These are phyloP conservation scores for Penicillium chermesinum DNA, from an alignment of 495 filamentous ascomycete genomes.

Conservation along the genomic window DNA sequence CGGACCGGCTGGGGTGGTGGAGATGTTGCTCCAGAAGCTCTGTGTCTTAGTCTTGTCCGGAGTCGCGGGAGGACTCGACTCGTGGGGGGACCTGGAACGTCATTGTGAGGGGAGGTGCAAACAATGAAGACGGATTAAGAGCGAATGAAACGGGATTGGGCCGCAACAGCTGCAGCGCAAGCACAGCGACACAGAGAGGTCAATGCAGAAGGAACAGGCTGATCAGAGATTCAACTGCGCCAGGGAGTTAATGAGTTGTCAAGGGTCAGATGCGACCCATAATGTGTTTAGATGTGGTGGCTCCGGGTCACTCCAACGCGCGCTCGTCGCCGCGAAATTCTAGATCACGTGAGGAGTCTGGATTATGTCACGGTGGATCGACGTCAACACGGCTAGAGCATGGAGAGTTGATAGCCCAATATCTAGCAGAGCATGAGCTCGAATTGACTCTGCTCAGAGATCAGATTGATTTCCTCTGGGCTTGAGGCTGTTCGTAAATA, in stretches of 20 bases:
- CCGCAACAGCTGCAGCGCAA: conserved; percentile 19
- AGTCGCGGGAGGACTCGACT: conserved; percentile 36
- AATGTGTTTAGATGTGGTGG: conserved; percentile 2
- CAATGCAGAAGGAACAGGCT: background rate
- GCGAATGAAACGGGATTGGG: conserved; percentile 18
- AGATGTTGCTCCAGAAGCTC: conserved; percentile 48
- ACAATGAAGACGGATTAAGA: conserved; percentile 7
- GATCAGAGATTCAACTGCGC: conserved; percentile 6
- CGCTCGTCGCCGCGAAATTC: conserved; percentile 5
- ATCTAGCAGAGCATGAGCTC: too few relatives aligned
- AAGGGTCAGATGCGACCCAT: conserved; percentile 2
- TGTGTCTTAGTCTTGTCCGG: conserved; percentile 40
- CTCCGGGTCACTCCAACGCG: conserved; percentile 1
- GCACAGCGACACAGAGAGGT: background rate
- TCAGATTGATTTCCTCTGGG: too few relatives aligned
- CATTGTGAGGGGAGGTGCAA: conserved; percentile 24
- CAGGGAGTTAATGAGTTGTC: background rate
- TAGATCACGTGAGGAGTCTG: conserved; percentile 1
- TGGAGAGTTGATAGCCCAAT: background rate
- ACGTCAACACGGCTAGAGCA: background rate
- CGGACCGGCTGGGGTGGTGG: conserved; percentile 72
- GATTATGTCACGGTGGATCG: background rate
- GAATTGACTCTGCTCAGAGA: too few relatives aligned
- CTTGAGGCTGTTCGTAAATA: too few relatives aligned
- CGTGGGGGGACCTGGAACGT: conserved; percentile 36